phyloP scores from a whole-genome alignment of 768 basidiomycete species.

The Lentinula lateritia region DNA sequence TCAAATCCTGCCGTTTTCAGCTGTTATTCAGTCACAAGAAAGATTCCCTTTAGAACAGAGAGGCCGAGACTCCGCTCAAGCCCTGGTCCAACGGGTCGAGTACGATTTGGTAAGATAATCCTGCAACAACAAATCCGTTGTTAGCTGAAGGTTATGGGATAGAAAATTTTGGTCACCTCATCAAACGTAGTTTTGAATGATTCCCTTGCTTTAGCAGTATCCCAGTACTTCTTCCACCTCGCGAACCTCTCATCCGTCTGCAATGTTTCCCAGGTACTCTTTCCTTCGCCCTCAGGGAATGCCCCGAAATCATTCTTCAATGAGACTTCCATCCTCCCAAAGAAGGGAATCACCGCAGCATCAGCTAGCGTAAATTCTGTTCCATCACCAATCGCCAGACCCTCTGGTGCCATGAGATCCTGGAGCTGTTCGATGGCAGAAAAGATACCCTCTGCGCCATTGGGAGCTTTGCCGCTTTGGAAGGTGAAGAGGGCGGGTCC shows the following conservation, averaged over 20 bases:
- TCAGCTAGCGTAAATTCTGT: slow-evolving; percentile 56
- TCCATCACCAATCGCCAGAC: slow-evolving; percentile 24
- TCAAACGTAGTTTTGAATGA: slow-evolving; percentile 5
- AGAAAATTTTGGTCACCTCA: not conserved
- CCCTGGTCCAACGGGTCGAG: not conserved
- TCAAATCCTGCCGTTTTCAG: not conserved
- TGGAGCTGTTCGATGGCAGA: slow-evolving; percentile 43
- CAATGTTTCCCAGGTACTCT: slow-evolving; percentile 35
- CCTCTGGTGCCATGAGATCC: slow-evolving; percentile 39
- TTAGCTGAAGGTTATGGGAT: not conserved
- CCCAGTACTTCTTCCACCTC: slow-evolving; percentile 43
- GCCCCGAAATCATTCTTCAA: slow-evolving; percentile 47
- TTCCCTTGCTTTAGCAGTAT: slow-evolving; percentile 20
- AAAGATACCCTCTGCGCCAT: slow-evolving; percentile 29
- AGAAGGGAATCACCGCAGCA: slow-evolving; percentile 53
- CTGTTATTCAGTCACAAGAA: not conserved
- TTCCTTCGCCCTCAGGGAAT: slow-evolving; percentile 43
- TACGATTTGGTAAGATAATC: not conserved
- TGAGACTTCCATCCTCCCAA: slow-evolving; percentile 43
- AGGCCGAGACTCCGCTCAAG: not conserved
- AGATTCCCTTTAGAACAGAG: not conserved
- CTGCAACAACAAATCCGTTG: not conserved
- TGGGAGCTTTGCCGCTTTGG: slow-evolving; percentile 27
- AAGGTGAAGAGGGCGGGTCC: slow-evolving; percentile 29
- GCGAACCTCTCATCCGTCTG: slow-evolving; percentile 39